Percentiles rank a stretch among this genome's conserved stretches.
Conservation (phyloP, 1,284 basidiomycete species). For the Leucoagaricus sp. region DNA sequence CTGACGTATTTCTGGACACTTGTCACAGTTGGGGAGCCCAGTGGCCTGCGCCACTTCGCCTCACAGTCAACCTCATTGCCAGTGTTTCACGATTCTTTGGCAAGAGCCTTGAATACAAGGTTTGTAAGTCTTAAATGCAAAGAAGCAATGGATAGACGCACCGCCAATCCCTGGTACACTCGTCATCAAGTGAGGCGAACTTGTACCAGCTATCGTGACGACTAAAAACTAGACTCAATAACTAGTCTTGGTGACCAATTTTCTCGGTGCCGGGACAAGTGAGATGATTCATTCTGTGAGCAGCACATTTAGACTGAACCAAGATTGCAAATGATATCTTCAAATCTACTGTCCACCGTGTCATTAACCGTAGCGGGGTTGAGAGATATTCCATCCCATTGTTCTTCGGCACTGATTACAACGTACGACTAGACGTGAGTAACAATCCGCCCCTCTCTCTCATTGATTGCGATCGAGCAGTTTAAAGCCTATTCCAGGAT, state of each 20-base stretch:
- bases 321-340: conserved; percentile 65
- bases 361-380: conserved; percentile 62
- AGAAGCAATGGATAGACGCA: conserved; percentile 66
- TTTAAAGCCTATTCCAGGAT: conserved; percentile 64
- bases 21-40: no score
- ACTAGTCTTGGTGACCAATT: conserved; percentile 74
- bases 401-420: conserved; percentile 68
- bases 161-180: conserved; percentile 61
- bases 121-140: conserved; percentile 70
- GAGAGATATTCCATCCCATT: conserved; percentile 71
- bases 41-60: not conserved
- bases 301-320: not conserved
- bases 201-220: not conserved
- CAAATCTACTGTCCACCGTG: conserved; percentile 77
- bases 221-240: conserved; percentile 4
- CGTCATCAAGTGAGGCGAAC: conserved; percentile 66
- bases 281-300: no score
- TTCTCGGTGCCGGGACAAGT: conserved; percentile 80
- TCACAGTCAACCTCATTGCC: not conserved
- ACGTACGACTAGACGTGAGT: conserved; percentile 58
- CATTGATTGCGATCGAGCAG: no score
- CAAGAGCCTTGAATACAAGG: conserved; percentile 64
- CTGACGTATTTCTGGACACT: no score
- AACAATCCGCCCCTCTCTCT: no score
- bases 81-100: conserved; percentile 79